phyloP scores from a whole-genome alignment of 1,284 basidiomycete genomes.

The Pseudozyma thailandica region DNA sequence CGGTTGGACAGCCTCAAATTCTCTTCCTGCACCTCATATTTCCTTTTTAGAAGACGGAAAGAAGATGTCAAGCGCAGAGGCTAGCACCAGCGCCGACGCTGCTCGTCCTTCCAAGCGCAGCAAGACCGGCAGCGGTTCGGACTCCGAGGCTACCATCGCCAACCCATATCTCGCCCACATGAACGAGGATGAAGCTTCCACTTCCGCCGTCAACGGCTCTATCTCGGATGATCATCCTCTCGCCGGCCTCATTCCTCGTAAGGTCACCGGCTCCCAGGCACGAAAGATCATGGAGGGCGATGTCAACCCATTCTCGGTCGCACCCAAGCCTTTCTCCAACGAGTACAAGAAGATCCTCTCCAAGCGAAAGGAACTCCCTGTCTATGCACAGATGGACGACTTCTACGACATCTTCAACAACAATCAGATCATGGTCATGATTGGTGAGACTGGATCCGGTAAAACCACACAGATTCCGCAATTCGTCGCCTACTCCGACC shows the following conservation, averaged over 20 bases:
- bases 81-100: conserved; percentile 35
- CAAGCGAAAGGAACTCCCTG: conserved; percentile 86
- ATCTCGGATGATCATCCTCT: conserved; percentile 72
- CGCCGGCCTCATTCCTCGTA: conserved; percentile 80
- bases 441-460: conserved; percentile 96
- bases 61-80: conserved; percentile 31
- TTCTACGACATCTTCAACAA: conserved; percentile 86
- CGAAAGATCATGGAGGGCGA: conserved; percentile 81
- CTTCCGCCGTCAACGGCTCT: conserved; percentile 12
- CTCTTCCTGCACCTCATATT: no score
- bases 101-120: conserved; percentile 48
- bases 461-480: conserved; percentile 99
- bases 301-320: conserved; percentile 79
- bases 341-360: conserved; percentile 89
- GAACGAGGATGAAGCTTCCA: conserved; percentile 28
- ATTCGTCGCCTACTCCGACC: conserved; percentile 91
- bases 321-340: conserved; percentile 76
- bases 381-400: conserved; percentile 90
- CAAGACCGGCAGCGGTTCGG: conserved; percentile 40
- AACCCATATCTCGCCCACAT: conserved; percentile 64
- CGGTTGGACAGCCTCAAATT: no score
- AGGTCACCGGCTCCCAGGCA: conserved; percentile 79
- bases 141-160: conserved; percentile 27
- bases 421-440: conserved; percentile 93
- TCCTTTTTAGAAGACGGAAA: no score